Base-by-base conservation (phyloP, 441 rosid species). In the Eruca vesicaria region DNA sequence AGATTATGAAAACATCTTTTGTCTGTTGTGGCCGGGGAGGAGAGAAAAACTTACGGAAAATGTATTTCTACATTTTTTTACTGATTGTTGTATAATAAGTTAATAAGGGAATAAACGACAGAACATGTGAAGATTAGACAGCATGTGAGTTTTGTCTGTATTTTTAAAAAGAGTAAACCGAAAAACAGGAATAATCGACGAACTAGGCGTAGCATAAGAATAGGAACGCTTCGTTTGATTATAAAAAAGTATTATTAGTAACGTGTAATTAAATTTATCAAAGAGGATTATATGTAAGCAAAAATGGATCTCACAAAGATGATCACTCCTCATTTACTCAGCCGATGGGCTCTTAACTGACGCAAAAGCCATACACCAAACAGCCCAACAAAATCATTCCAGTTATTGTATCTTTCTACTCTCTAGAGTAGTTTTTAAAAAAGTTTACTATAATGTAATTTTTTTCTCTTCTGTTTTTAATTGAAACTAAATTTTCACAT, bases 41-140 rank as follows among this genome's bases (percentile, higher is more conserved):
- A 33, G 26, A 57, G 1, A 29, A 56, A 18, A 4, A 14, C 36
- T 59, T 32, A 71, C 76, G 65, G 6, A 36, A 71, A 57, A 43
- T 70, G 71, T 57, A 5, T 43, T 35, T 64, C 1, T 21, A 43
- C 67, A 58, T 6, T 33, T 58, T 69, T 28, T 26, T 55, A 38
- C 59, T 60, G 45, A 58, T 71, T 67, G 43, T 33, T 32, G 58
- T 67, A 68, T 59, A 33, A 57, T 52, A 45, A 45, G 8, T 45
- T 45, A 45, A 48, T 16, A 67, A 18, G 59, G 72, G 32, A 69
- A 71, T 78, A 43, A 32, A 74, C 52, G 72, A 61, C 81, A 80
- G 75, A 78, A 72, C 84, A 83, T 78, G 87, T 78, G 85, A 79
- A 83, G 71, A 83, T 79, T 79, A 75, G 32, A 29, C 32, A 29